phyloP scores from a whole-genome alignment of 1,284 basidiomycete species.

The Moniliella sp. region DNA sequence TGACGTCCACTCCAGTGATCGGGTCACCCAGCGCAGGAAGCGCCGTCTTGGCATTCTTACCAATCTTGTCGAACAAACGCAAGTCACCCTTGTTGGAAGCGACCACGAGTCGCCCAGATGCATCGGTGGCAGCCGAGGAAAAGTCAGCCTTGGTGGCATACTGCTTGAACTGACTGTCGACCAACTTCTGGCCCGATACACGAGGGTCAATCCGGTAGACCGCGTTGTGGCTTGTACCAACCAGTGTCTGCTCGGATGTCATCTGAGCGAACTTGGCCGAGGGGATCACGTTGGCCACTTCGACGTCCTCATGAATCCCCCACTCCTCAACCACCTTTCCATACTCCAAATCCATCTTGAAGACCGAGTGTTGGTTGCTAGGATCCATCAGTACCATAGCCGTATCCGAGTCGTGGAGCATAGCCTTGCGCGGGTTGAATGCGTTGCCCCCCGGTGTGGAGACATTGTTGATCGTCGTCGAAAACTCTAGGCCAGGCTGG shows the following conservation, averaged over 20 bases:
- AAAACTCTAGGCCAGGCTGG: conserved; percentile 56
- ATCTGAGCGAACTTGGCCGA: conserved; percentile 85
- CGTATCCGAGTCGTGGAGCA: conserved; percentile 89
- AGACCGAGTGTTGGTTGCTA: conserved; percentile 57
- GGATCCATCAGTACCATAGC: conserved; percentile 88
- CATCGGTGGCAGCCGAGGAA: conserved; percentile 73
- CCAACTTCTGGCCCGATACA: conserved; percentile 66
- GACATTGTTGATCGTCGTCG: conserved; percentile 67
- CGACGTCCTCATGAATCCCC: conserved; percentile 75
- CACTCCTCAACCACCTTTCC: conserved; percentile 96
- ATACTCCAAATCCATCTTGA: conserved; percentile 74
- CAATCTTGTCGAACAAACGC: conserved; percentile 77
- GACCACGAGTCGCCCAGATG: conserved; percentile 64
- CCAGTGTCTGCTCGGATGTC: conserved; percentile 72
- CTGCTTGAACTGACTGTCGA: conserved; percentile 89
- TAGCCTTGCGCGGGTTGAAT: conserved; percentile 74
- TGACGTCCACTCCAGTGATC: conserved; percentile 79
- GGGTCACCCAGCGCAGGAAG: conserved; percentile 83
- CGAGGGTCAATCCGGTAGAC: conserved; percentile 95
- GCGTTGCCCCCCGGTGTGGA: conserved; percentile 55
- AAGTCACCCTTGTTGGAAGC: conserved; percentile 93
- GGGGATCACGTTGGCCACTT: conserved; percentile 70
- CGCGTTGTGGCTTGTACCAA: conserved; percentile 77
- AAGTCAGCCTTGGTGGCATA: conserved; percentile 89
- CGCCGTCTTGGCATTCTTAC: conserved; percentile 98